Conservation (phyloP, 1,284 basidiomycete genomes). For the Trichosporon sp. region DNA sequence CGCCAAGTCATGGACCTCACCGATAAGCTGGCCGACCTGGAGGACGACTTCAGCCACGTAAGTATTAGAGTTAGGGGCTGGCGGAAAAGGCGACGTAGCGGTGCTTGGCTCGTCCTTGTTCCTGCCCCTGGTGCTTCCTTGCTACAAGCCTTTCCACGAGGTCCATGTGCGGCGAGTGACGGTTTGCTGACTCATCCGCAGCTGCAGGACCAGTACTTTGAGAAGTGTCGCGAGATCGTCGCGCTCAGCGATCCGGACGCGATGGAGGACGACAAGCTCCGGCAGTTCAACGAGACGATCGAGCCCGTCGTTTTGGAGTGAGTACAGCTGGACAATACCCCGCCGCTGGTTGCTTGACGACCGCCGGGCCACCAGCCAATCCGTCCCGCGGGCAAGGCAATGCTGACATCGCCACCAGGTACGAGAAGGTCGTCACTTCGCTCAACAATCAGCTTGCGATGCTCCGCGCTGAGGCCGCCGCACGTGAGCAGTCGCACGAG, state of each 20-base stretch:
- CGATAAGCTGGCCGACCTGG: slow-evolving; percentile 32
- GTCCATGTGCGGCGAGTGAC: neutral
- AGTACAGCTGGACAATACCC: slow-evolving; percentile 10
- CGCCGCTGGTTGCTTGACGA: neutral
- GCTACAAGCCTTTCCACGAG: neutral
- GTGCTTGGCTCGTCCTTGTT: neutral
- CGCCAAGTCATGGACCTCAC: slow-evolving; percentile 17
- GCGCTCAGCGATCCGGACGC: slow-evolving; percentile 24
- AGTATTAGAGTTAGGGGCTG: slow-evolving; percentile 13
- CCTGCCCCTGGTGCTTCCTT: neutral
- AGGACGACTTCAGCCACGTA: slow-evolving; percentile 45
- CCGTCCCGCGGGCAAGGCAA: neutral
- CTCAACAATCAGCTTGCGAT: slow-evolving; percentile 86
- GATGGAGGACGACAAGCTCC: slow-evolving; percentile 24
- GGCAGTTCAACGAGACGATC: slow-evolving; percentile 89
- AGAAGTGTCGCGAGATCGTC: slow-evolving; percentile 45
- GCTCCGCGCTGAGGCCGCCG: slow-evolving; percentile 70
- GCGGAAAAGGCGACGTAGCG: neutral
- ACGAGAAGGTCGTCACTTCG: slow-evolving; percentile 92
- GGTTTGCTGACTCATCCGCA: slow-evolving; percentile 12
- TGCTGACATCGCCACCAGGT: slow-evolving; percentile 45
- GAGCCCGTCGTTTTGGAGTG: slow-evolving; percentile 92
- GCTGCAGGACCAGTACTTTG: slow-evolving; percentile 44
- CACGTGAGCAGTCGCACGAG: slow-evolving; percentile 54
- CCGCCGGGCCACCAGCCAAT: neutral